Evolutionary conservation across 2,329 filamentous ascomycete species (phyloP).

Genomic region (Aspergillus pseudotamarii): DNA sequence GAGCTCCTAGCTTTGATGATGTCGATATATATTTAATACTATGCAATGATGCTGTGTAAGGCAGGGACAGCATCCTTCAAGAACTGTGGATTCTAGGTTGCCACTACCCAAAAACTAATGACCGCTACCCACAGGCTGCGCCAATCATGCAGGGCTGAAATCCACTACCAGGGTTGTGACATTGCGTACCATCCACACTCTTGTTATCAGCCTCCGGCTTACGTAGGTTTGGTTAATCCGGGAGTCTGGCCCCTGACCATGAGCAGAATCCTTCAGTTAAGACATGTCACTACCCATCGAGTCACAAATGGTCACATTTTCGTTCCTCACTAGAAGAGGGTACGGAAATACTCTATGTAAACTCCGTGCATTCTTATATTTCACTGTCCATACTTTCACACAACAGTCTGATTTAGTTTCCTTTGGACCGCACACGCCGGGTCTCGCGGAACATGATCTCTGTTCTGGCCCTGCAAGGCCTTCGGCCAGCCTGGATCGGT

Average conservation of each 20-base stretch:
- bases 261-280: not conserved
- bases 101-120: not conserved
- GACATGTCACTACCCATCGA: not conserved
- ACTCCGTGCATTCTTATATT: accelerated
- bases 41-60: not conserved
- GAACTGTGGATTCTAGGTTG: not conserved
- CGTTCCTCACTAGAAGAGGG: no score
- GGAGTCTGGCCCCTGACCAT: not conserved
- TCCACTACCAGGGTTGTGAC: not conserved
- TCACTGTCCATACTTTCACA: not conserved
- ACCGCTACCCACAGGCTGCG: not conserved
- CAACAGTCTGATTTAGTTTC: not conserved
- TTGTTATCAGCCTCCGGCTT: not conserved
- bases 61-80: not conserved
- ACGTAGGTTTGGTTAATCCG: not conserved
- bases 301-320: not conserved
- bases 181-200: not conserved
- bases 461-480: not conserved
- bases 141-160: not conserved
- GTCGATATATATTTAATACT: not conserved
- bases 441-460: not conserved
- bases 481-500: not conserved
- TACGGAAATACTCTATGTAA: not conserved
- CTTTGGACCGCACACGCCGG: not conserved
- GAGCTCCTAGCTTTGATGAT: not conserved